phyloP scores from a whole-genome alignment of 2,329 filamentous ascomycete species.

The Cladosporium colombiae region DNA sequence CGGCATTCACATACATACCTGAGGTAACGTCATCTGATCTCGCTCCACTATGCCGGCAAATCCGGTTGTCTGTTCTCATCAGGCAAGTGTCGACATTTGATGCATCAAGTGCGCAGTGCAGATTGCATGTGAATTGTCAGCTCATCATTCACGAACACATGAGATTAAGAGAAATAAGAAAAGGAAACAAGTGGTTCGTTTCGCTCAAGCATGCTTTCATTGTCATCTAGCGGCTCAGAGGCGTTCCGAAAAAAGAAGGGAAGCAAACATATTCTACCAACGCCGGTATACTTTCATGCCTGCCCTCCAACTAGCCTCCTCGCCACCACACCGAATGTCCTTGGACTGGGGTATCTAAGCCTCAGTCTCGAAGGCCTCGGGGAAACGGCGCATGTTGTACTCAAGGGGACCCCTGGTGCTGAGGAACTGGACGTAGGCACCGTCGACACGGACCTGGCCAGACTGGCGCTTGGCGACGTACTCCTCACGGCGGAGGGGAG shows the following conservation, averaged over 20 bases:
- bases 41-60: neutral
- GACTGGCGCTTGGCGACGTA: conserved; percentile 94
- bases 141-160: neutral
- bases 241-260: conserved; percentile 20
- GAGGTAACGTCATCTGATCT: neutral
- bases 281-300: conserved; percentile 21
- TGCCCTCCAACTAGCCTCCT: conserved; percentile 17
- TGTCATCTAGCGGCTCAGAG: conserved; percentile 21
- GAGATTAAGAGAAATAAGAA: neutral
- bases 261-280: conserved; percentile 21
- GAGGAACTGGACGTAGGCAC: conserved; percentile 99
- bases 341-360: conserved; percentile 29
- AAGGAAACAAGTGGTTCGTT: conserved; percentile 2
- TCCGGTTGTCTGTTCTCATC: neutral
- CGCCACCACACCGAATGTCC: conserved; percentile 8
- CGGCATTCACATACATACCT: neutral
- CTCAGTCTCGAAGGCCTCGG: conserved; percentile 72
- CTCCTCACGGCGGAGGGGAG: conserved; percentile 93
- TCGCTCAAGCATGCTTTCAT: conserved; percentile 21
- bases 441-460: conserved; percentile 92
- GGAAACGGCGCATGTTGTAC: conserved; percentile 92
- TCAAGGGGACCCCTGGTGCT: conserved; percentile 84
- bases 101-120: neutral
- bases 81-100: neutral
- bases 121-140: neutral